A percentile compares a stretch with the other conserved stretches of the same genome.
Conservation (phyloP, 345 rosid species). For the Salix dunnii region DNA sequence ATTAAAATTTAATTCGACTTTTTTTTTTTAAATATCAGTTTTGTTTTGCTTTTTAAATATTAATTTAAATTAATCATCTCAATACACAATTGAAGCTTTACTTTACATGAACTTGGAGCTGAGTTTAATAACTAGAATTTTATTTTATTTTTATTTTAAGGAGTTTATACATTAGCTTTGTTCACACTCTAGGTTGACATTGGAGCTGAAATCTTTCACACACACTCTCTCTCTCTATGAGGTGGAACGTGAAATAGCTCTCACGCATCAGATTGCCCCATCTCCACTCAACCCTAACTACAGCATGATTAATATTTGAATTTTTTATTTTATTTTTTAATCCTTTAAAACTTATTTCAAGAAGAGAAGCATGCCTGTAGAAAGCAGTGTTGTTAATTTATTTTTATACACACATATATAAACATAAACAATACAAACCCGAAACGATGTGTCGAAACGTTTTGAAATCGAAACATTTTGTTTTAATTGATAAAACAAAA, state of each 20-base stretch:
- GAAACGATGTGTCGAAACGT: accelerated
- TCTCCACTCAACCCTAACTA: slow-evolving; percentile 55
- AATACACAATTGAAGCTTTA: no score
- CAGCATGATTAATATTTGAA: slow-evolving; percentile 6
- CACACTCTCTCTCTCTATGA: slow-evolving; percentile 18
- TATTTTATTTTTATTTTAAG: background rate
- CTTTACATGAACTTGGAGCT: no score
- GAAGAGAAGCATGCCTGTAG: slow-evolving; percentile 22
- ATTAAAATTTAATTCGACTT: no score
- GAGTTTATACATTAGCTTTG: slow-evolving; percentile 36
- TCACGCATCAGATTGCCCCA: slow-evolving; percentile 49
- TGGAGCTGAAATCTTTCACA: slow-evolving; percentile 36
- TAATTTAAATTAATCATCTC: no score
- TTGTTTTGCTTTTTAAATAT: no score
- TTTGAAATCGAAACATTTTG: no score
- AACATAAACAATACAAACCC: accelerated
- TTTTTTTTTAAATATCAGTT: no score
- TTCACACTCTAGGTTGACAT: slow-evolving; percentile 66
- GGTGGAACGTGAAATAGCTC: slow-evolving; percentile 27
- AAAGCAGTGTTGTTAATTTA: background rate
- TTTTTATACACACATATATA: no score
- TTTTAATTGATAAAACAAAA: no score
- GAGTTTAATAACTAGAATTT: no score
- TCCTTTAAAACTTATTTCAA: slow-evolving; percentile 13
- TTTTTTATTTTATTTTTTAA: slow-evolving; percentile 3